Base-by-base conservation (phyloP, 345 rosid species). In the Pseudoturritis turrita region DNA sequence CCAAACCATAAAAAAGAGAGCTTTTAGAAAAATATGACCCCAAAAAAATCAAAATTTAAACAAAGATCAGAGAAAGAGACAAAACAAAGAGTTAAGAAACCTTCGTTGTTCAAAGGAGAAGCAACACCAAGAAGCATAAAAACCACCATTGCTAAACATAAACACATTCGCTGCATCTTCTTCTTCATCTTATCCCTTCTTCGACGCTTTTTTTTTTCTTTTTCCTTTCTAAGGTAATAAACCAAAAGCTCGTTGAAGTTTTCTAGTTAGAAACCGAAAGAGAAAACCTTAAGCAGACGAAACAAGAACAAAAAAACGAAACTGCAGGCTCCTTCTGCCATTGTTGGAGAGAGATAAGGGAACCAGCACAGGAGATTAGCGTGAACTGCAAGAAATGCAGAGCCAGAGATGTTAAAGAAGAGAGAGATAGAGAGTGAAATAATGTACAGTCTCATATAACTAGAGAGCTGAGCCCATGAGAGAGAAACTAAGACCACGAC, bases 311-410 rank as follows among this genome's bases (percentile, higher is more conserved):
- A 71, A 70, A 31, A 33, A 17, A 52, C 56, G 28, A 37, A 29
- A 65, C 44, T 23, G 35, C 35, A 29, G 66, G 72, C 75, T 39
- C 19, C 9, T 19, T 65, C 61, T 60, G 43, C 46, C 69, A 65
- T 72, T 45, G 73, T 63, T 41, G 45, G 6, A 69, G 71, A 64
- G 46, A 50, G 79, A 51, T 21, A 44, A 51, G 47, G 72, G 66
- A 59, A 54, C 62, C 50, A 60, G 62, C n/a, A 75, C 97, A 89
- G 90, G 85, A 73, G 87, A 73, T 79, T 88, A 82, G 94, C 96
- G 96, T 91, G 96, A 88, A 78, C 79, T 63, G 84, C 62, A 84
- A 81, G 89, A 84, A 74, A 84, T 62, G 68, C 72, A 70, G 80
- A 57, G 76, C 53, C 80, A 80, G 84, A 79, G 82, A 72, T 63